These are phyloP conservation scores for Excoecaria cochinchinensis DNA, from an alignment of 345 rosid species.

Conservation along the genomic window DNA sequence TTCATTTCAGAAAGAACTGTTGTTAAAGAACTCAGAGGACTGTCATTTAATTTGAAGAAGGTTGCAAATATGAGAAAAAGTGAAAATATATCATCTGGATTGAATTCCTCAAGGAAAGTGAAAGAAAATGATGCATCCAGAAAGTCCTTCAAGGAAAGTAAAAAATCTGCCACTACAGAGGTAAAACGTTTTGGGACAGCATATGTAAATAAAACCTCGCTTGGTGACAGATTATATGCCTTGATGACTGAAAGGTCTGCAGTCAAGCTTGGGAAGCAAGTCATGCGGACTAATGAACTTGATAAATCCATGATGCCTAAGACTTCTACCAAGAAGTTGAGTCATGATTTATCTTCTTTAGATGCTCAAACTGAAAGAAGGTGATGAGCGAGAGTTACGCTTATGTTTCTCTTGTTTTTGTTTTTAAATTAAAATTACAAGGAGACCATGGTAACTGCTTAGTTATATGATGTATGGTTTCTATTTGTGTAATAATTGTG, in stretches of 20 bases:
- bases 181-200: conserved; percentile 34
- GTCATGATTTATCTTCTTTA: conserved; percentile 33
- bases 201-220: conserved; percentile 34
- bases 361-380: conserved; percentile 71
- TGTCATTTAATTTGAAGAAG: conserved; percentile 30
- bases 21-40: conserved; percentile 26
- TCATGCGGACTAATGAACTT: conserved; percentile 23
- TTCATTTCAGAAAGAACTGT: conserved; percentile 26
- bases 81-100: conserved; percentile 36
- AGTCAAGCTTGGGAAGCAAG: conserved; percentile 32
- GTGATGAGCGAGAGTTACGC: conserved; percentile 26
- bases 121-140: conserved; percentile 34
- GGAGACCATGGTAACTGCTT: neutral
- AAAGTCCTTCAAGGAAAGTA: conserved; percentile 34
- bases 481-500: neutral
- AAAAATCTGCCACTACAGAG: conserved; percentile 29
- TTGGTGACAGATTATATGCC: conserved; percentile 41
- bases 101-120: conserved; percentile 34
- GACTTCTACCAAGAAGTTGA: conserved; percentile 31
- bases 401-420: neutral
- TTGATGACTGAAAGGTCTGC: conserved; percentile 25
- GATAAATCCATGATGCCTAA: conserved; percentile 18
- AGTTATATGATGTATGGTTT: neutral
- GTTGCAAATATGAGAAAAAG: conserved; percentile 38
- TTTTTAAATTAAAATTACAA: neutral